Base-by-base conservation (phyloP, 441 rosid species). In the Populus hybrid region DNA sequence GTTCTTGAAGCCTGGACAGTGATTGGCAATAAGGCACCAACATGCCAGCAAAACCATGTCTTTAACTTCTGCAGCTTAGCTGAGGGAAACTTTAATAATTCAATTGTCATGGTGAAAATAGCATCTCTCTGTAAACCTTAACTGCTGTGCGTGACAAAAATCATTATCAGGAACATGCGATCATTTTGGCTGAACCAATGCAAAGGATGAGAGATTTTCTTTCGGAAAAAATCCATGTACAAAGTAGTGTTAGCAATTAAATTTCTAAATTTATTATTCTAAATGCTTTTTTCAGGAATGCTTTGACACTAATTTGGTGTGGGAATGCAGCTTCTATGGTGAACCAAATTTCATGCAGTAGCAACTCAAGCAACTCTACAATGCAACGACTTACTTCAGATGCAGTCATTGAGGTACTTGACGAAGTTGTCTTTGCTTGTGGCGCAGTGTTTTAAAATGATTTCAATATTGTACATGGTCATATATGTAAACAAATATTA, bases 291-390 rank as follows among this genome's bases (percentile, higher is more conserved):
- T 81, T 74, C 76, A 28, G 84, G 81, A 78, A 14, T 84, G 75
- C 77, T 65, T 84, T 88, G 85, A 80, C 84, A 77, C 78, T 87
- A 80, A 79, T 78, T 87, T 87, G 68, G 65, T 86, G 73, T 89
- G 83, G 83, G 73, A 81, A 83, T 86, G 97, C 96, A 95, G 99
- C 99, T 88, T 92, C 90, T 73, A 92, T 93, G 98, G 91, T 89
- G 84, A 95, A 95, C 77, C 87, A 54, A 84, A 91, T 95, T 81
- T 88, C 98, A 57, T 95, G 91, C 79, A 91, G 76, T 70, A 79
- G 79, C 84, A 83, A 67, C 59, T 72, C 23, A 76, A 79, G 82
- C 38, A 81, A 79, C 26, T 85, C 97, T 42, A 78, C 77, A 59
- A 82, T 84, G 74, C 94, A 89, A 78, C 85, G 77, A 74, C 92